Percentiles rank a stretch among this genome's conserved stretches.
These are phyloP conservation scores for Dictyostelium citrinum DNA, from an alignment of 78 protist species.

Conservation along the genomic window DNA sequence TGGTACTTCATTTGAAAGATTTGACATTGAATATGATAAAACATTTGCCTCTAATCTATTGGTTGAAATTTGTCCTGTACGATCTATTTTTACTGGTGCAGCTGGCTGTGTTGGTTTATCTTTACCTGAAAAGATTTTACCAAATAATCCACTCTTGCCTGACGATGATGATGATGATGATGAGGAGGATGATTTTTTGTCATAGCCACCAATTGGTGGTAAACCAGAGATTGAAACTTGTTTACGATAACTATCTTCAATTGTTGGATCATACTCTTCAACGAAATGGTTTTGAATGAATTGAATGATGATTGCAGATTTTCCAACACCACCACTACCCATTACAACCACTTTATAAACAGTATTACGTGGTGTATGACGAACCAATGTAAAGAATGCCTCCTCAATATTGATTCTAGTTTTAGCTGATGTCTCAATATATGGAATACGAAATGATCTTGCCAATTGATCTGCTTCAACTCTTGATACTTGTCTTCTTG, in stretches of 20 bases:
- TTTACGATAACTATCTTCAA: slow-evolving; percentile 70
- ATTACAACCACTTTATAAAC: slow-evolving; percentile 49
- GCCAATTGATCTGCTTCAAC: slow-evolving; percentile 87
- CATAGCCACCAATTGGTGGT: not conserved
- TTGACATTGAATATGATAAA: slow-evolving; percentile 23
- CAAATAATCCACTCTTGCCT: not conserved
- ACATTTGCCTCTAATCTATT: slow-evolving; percentile 47
- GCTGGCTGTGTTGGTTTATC: not conserved
- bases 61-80: slow-evolving; percentile 17
- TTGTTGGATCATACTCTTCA: slow-evolving; percentile 88
- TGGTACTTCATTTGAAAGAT: not conserved
- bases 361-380: slow-evolving; percentile 44
- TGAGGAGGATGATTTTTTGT: not conserved
- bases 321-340: slow-evolving; percentile 78
- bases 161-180: not conserved
- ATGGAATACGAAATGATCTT: slow-evolving; percentile 47
- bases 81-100: not conserved
- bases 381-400: slow-evolving; percentile 83
- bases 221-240: slow-evolving; percentile 50
- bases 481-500: slow-evolving; percentile 62
- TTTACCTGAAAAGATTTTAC: slow-evolving; percentile 19
- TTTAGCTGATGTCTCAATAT: slow-evolving; percentile 93
- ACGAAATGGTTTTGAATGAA: slow-evolving; percentile 79
- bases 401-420: slow-evolving; percentile 89
- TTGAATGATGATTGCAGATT: slow-evolving; percentile 50